These are phyloP conservation scores for Hirschfeldia incana DNA, from an alignment of 345 rosid species.

Conservation along the genomic window DNA sequence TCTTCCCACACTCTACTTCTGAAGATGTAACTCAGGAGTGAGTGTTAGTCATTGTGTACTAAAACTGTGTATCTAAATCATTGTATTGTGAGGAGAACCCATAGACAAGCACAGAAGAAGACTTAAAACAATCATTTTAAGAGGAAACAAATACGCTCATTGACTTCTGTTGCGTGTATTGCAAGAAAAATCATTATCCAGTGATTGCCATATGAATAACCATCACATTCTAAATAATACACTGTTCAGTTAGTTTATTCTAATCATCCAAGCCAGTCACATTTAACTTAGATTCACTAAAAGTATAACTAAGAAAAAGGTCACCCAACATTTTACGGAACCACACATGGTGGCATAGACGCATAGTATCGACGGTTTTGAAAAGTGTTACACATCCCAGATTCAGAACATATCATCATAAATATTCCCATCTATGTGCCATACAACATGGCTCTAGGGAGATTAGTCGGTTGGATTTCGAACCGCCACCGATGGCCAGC, in stretches of 20 bases:
- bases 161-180: background rate
- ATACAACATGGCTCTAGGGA: too few relatives aligned
- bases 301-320: background rate
- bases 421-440: too few relatives aligned
- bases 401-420: too few relatives aligned
- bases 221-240: background rate
- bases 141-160: background rate
- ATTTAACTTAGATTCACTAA: background rate
- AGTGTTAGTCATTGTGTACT: conserved; percentile 6
- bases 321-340: background rate
- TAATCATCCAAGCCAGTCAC: background rate
- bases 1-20: conserved; percentile 2
- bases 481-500: too few relatives aligned
- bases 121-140: background rate
- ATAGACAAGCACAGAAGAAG: background rate
- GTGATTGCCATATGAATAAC: background rate
- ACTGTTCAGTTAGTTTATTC: background rate
- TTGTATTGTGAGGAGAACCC: background rate
- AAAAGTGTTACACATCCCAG: too few relatives aligned
- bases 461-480: too few relatives aligned
- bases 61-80: background rate
- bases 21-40: background rate
- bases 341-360: too few relatives aligned
- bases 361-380: too few relatives aligned
- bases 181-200: conserved; percentile 6